These are phyloP conservation scores for Mycena vulgaris DNA, from an alignment of 768 basidiomycete genomes.

Conservation along the genomic window DNA sequence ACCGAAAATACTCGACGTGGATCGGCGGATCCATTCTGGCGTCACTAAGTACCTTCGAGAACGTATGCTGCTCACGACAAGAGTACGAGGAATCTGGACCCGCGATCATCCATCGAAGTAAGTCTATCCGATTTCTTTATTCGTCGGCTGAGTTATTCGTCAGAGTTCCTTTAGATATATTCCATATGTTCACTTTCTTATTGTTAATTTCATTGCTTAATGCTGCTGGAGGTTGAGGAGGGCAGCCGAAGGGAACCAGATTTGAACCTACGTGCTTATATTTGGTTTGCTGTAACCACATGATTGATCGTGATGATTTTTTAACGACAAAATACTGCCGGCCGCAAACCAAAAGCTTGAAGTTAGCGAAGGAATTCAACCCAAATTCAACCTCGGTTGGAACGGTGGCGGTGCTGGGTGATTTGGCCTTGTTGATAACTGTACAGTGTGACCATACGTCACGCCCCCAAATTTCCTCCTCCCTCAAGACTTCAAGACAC, in stretches of 20 bases:
- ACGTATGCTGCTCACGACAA: conserved; percentile 10
- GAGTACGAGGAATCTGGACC: conserved; percentile 25
- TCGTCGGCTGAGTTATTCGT: background rate
- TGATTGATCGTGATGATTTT: too few relatives aligned
- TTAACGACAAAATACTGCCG: too few relatives aligned
- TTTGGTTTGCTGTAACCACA: too few relatives aligned
- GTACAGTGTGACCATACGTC: background rate
- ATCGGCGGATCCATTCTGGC: conserved; percentile 28
- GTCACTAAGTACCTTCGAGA: conserved; percentile 10
- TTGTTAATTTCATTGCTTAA: too few relatives aligned
- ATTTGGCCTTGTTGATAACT: background rate
- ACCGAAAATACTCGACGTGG: conserved; percentile 71
- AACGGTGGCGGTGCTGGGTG: background rate
- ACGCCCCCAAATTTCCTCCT: conserved; percentile 2
- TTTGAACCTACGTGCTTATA: too few relatives aligned
- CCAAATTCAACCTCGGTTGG: too few relatives aligned
- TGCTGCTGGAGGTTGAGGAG: too few relatives aligned
- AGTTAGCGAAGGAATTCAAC: too few relatives aligned
- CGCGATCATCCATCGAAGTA: conserved; percentile 4
- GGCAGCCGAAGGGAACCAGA: too few relatives aligned
- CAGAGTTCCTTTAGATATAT: background rate
- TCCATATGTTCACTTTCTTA: too few relatives aligned
- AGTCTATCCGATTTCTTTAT: background rate
- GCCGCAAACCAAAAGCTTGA: too few relatives aligned
- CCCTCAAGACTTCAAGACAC: conserved; percentile 62